Conservation (phyloP, 2,329 filamentous ascomycete species). For the Sclerotinia sclerotiorum region DNA sequence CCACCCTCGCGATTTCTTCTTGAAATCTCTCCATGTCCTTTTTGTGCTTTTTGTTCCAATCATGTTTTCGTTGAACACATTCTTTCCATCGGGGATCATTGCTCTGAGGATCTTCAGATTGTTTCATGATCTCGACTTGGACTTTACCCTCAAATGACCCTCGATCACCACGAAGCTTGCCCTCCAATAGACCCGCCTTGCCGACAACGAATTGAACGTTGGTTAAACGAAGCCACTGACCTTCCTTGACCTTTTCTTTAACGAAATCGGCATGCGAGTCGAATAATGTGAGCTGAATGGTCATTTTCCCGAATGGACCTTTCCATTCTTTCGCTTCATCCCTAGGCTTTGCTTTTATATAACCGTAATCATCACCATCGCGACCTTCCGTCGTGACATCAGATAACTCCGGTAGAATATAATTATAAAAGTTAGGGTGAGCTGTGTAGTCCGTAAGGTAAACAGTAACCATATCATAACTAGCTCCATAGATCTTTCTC, state of each 20-base stretch:
- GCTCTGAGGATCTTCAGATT: slow-evolving; percentile 43
- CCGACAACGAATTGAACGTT: slow-evolving; percentile 72
- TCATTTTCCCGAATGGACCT: slow-evolving; percentile 72
- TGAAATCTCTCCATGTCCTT: slow-evolving; percentile 43
- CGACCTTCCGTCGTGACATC: slow-evolving; percentile 38
- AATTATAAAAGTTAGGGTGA: slow-evolving; percentile 60
- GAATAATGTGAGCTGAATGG: slow-evolving; percentile 70
- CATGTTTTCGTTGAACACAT: slow-evolving; percentile 61
- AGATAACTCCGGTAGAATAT: slow-evolving; percentile 39
- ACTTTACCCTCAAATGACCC: slow-evolving; percentile 50
- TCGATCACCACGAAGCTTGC: slow-evolving; percentile 64
- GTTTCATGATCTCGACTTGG: slow-evolving; percentile 55
- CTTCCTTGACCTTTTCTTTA: slow-evolving; percentile 54
- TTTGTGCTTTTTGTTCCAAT: slow-evolving; percentile 54
- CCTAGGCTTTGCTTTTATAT: slow-evolving; percentile 43
- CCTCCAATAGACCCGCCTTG: slow-evolving; percentile 61
- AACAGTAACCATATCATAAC: slow-evolving; percentile 55
- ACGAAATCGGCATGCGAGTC: slow-evolving; percentile 64
- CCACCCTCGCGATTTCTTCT: slow-evolving; percentile 42
- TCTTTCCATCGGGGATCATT: slow-evolving; percentile 53
- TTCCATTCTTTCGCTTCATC: slow-evolving; percentile 54
- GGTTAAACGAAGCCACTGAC: slow-evolving; percentile 62
- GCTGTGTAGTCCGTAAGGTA: slow-evolving; percentile 83
- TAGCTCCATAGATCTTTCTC: slow-evolving; percentile 53
- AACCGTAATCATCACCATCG: slow-evolving; percentile 58